phyloP scores from a whole-genome alignment of 345 rosid genomes.

The Nasturtium officinale region DNA sequence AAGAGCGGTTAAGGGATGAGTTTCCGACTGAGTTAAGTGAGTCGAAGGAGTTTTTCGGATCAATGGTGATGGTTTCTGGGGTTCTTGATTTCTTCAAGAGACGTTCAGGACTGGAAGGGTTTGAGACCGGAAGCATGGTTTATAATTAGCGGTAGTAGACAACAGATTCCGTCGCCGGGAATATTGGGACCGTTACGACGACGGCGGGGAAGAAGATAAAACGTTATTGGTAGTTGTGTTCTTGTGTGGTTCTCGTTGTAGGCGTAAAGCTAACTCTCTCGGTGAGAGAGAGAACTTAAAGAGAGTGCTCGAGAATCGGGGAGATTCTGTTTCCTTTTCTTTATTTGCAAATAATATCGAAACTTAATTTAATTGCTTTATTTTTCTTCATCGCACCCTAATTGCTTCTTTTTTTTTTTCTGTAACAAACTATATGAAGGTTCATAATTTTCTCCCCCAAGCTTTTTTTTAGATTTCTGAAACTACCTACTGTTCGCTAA shows the following conservation, averaged over 20 bases:
- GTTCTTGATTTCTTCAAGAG: constrained; percentile 45
- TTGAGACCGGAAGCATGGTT: constrained; percentile 59
- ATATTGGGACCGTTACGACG: constrained; percentile 25
- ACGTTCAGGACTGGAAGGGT: constrained; percentile 49
- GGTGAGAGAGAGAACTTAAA: constrained; percentile 24
- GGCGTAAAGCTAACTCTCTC: constrained; percentile 35
- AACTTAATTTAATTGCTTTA: constrained; percentile 24
- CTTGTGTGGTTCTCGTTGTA: constrained; percentile 34
- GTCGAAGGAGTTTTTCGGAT: constrained; percentile 51
- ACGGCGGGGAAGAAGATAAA: neutral
- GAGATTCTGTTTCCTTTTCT: constrained; percentile 28
- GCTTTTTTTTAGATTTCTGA: neutral
- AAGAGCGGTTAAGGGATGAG: constrained; percentile 36
- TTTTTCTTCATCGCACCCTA: no score
- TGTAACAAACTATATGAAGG: constrained; percentile 2
- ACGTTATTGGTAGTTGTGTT: neutral
- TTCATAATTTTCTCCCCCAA: constrained; percentile 5
- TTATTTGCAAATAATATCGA: neutral
- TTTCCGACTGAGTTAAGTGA: constrained; percentile 36
- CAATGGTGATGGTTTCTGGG: constrained; percentile 35
- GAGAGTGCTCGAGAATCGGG: constrained; percentile 34
- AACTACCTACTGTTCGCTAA: neutral
- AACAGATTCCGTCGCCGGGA: constrained; percentile 39
- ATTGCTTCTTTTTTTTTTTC: neutral
- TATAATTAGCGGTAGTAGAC: neutral